Base-by-base conservation (phyloP, 2,329 filamentous ascomycete genomes). In the Claviceps sp. region DNA sequence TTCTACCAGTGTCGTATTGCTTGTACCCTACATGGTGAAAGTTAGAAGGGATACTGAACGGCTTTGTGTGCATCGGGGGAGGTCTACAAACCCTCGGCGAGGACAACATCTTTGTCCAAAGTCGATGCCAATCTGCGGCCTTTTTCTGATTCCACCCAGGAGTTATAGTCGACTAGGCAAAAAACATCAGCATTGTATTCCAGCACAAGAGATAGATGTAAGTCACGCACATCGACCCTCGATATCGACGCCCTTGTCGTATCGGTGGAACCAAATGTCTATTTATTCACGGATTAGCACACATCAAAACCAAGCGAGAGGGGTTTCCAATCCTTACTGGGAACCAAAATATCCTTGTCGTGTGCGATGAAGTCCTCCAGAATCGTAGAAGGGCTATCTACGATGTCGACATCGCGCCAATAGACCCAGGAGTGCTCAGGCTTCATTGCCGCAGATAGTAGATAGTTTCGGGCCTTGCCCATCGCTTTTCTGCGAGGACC, bases 211-310 rank as follows among this genome's bases (percentile, higher is more conserved):
- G 19, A 2, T 19, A 17, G 34, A 11, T 16, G 6, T 5, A 39
- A n/a, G 22, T 34, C 50, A 75, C 85, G 72, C 74, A 93, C 88
- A 98, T 77, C 88, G 83, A 57, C 93, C 93, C 72, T 98, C 93
- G 59, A 97, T 91, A 65, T 98, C 91, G 50, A 76, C 75, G 26
- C 82, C 80, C 59, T 91, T 80, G 58, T 82, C 73, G 61, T 95
- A 95, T 48, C 90, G 81, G 66, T 97, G 91, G 70, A 96, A 97
- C 91, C 91, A 97, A 59, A 98, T 84, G 66, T 97, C 90, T 95
- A 34, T 63, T 63, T 38, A 62, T 46, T 26, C 40, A 42, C 22
- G 19, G 24, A 53, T 66, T 52, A 68, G 63, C 30, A 48, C 60
- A 60, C 5, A 37, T 26, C 13, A 7, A 26, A 19, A 14, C 24